Evolutionary conservation across 495 filamentous ascomycete species (phyloP), one percentile per base, ranked within the genome.

Genomic region (Aspergillus ellipticus): DNA sequence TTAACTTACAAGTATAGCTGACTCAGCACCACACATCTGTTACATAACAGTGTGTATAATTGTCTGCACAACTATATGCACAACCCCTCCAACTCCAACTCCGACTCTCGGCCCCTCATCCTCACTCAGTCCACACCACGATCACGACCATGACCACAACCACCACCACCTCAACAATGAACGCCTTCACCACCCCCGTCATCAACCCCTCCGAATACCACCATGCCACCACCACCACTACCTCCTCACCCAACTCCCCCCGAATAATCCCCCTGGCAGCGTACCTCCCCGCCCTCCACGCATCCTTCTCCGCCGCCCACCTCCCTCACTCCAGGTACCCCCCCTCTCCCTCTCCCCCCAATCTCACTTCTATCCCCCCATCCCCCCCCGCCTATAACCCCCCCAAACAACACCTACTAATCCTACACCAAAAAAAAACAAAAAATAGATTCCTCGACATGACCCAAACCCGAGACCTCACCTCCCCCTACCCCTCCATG

Each of bases 311-410:
- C 43, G 24, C 55, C 0, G 61, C 61, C 31, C 67, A 70, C 37
- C 63, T 73, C 17, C 67, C 70, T 11, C 54, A 60, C 6, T 67
- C 70, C 4, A 39, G 69, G 70, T 51, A n/a, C n/a, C n/a, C n/a
- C n/a, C n/a, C n/a, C n/a, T n/a, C n/a, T n/a, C n/a, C n/a, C n/a
- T n/a, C n/a, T n/a, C n/a, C n/a, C n/a, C n/a, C n/a, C n/a, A n/a
- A n/a, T n/a, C n/a, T n/a, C n/a, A n/a, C n/a, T n/a, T n/a, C n/a
- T n/a, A 35, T 42, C 20, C 20, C 19, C 42, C 29, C 22, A 0
- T 4, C 24, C 31, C 21, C 5, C 17, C 20, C 20, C 9, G 7
- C 31, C 22, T 5, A n/a, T n/a, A n/a, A n/a, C n/a, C n/a, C n/a
- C n/a, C n/a, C n/a, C n/a, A n/a, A n/a, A n/a, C n/a, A n/a, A 48